Evolutionary conservation across 2,329 filamentous ascomycete species (phyloP).

Genomic region (Sporothrix phasma): DNA sequence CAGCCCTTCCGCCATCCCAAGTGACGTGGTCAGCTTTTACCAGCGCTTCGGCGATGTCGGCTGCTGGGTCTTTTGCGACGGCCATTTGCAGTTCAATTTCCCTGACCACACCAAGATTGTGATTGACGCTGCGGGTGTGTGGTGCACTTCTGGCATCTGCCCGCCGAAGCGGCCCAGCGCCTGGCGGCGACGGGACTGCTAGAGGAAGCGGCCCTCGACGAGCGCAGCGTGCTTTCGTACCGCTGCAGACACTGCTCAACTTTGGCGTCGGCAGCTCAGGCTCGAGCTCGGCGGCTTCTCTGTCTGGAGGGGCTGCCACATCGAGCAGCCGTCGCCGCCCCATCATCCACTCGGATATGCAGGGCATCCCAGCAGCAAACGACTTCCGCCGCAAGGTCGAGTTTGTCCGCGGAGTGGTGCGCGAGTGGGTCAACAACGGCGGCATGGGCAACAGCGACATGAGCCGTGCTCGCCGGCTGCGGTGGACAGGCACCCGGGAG

Average conservation of each 20-base stretch:
- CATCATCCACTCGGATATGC: conserved; percentile 50
- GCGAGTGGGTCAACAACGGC: conserved; percentile 60
- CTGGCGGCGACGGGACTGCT: conserved; percentile 57
- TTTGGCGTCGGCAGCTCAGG: conserved; percentile 33
- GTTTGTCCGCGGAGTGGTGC: conserved; percentile 58
- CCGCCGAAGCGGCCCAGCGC: conserved; percentile 57
- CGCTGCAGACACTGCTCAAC: conserved; percentile 63
- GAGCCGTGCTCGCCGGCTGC: conserved; percentile 41
- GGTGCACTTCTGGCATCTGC: conserved; percentile 72
- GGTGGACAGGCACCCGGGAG: conserved; percentile 51
- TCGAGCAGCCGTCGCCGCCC: conserved; percentile 40
- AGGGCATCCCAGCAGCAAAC: conserved; percentile 60
- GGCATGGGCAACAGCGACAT: conserved; percentile 60
- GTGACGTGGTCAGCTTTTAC: conserved; percentile 66
- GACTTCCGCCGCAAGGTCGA: conserved; percentile 63
- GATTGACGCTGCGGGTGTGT: conserved; percentile 61
- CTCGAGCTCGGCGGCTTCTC: not conserved
- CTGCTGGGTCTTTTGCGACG: conserved; percentile 72
- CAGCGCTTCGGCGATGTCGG: conserved; percentile 73
- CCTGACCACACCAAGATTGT: conserved; percentile 82
- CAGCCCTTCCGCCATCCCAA: conserved; percentile 33
- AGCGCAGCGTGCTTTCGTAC: conserved; percentile 61
- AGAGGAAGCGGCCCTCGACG: conserved; percentile 58
- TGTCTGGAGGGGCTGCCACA: conserved; percentile 30
- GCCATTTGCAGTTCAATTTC: conserved; percentile 76